Base-by-base conservation (phyloP, 768 basidiomycete genomes). In the Trametes cinnabarina region DNA sequence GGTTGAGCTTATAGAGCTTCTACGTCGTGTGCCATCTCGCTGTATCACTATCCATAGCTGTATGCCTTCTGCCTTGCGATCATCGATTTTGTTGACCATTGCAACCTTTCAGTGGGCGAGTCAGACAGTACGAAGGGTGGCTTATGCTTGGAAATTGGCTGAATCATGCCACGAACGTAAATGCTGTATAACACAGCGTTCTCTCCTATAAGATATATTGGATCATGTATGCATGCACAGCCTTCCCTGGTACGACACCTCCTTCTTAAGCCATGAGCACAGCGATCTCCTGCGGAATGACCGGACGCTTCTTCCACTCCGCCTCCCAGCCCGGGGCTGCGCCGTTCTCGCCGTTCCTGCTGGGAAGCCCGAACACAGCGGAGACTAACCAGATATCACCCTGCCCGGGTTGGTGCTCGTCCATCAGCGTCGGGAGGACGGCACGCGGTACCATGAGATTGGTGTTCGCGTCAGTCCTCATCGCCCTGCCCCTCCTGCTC, bases 381-480 rank as follows among this genome's bases (percentile, higher is more conserved):
- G 87, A 85, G 17, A 82, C 81, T 28, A 88, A 65, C 87, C 85
- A 88, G 8, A 76, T 69, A 59, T 81, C 79, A 25, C 62, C 58
- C 3, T 72, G 73, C 4, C 72, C 67, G n/a, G 69, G 65, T 17
- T 69, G 67, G 56, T 84, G 78, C 40, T 77, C 74, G 2, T 76
- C 82, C 48, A 81, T 60, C 43, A 90, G 76, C 39, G 85, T 86
- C 4, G 87, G 87, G 56, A 89, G 68, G n/a, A 87, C 79, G 34
- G 87, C 84, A 20, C 87, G 75, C 3, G 87, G 77, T 32, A 81
- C 82, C 61, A 90, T 80, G 66, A 90, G 69, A 67, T 88, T 89
- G 32, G 86, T 79, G 70, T 91, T 90, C 32, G 88, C 83, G 66
- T 91, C 88, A 25, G 82, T 82, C 40, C 86, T 76, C 14, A 88